A percentile compares a stretch with the other conserved stretches of the same genome.
Evolutionary conservation across 2,329 filamentous ascomycete genomes (phyloP).

Genomic region (Pseudocercospora ulei): DNA sequence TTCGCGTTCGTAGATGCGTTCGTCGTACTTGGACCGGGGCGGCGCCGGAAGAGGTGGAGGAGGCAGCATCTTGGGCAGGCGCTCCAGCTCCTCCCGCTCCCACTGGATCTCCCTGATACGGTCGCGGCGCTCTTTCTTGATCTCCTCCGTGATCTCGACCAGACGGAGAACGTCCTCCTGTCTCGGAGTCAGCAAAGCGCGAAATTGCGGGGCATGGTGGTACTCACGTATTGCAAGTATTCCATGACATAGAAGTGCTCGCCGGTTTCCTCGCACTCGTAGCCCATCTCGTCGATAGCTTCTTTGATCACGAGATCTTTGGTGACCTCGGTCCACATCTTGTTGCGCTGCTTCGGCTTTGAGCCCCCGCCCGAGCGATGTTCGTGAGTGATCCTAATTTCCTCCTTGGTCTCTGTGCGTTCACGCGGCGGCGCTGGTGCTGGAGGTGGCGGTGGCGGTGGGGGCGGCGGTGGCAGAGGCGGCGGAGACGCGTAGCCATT

Average conservation of each 20-base stretch:
- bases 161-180: conserved; percentile 81
- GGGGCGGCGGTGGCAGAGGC: conserved; percentile 24
- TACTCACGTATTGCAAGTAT: conserved; percentile 75
- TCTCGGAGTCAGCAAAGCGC: conserved; percentile 7
- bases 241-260: conserved; percentile 87
- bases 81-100: conserved; percentile 49
- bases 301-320: conserved; percentile 82
- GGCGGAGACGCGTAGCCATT: conserved; percentile 22
- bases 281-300: conserved; percentile 73
- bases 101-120: conserved; percentile 52
- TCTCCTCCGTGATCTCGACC: conserved; percentile 71
- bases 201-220: neutral
- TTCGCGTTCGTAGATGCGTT: conserved; percentile 58
- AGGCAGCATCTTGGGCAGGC: conserved; percentile 37
- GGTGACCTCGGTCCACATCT: conserved; percentile 93
- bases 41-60: conserved; percentile 36
- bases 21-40: conserved; percentile 46
- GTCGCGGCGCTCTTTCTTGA: conserved; percentile 56
- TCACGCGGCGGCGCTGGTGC: conserved; percentile 21
- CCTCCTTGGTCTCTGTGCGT: conserved; percentile 41
- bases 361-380: conserved; percentile 12
- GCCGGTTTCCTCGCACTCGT: conserved; percentile 83
- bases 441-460: conserved; percentile 20
- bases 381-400: conserved; percentile 36
- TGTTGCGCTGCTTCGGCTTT: conserved; percentile 29